Base-by-base conservation (phyloP, 1,139 yeast species). In the Groenewaldozyma auringiensis region DNA sequence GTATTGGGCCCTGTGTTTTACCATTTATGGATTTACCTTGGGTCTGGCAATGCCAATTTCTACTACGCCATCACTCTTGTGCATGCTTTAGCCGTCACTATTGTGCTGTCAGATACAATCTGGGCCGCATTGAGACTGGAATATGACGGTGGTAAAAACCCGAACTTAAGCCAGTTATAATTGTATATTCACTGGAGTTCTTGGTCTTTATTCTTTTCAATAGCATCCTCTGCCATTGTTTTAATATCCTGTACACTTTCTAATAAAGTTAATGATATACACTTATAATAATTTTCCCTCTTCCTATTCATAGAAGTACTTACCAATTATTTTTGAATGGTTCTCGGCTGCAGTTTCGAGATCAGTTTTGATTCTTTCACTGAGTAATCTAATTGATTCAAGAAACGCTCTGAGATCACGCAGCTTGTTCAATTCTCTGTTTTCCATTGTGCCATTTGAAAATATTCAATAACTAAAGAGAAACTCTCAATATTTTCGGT, bases 31-130 rank as follows among this genome's bases (percentile, higher is more conserved):
- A 86, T 92, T 54, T 85, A 83, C 46, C 72, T 87, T 50, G 96
- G 96, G 13, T 87, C 94, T 27, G 99, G 97, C 21, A 92, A 92
- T 67, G 82, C 96, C 50, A 92, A 92, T 66, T 92, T 92, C 70
- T 92, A 88, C 69, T 92, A 89, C 68, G 95, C 97, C 44, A 84
- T 92, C 56, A 87, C 94, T 20, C 72, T 92, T 52, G 84, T 83
- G 2, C 84, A 89, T 68, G 82, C 87, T 0, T 69, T 80, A 14
- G 86, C 88, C 2, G 75, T 88, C 56, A 79, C 81, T 0, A 65
- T 86, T 32, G 70, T 86, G 2, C 58, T 88, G 29, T 74, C 83
- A 48, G 98, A 94, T 58, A 75, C 86, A 53, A 66, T 83, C 11
- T 89, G 97, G 96, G 86, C 85, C 1, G 79, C 80, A 53, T 64